These are phyloP conservation scores for Grigorovia jiainica DNA, from an alignment of 805 yeast genomes.

Conservation along the genomic window DNA sequence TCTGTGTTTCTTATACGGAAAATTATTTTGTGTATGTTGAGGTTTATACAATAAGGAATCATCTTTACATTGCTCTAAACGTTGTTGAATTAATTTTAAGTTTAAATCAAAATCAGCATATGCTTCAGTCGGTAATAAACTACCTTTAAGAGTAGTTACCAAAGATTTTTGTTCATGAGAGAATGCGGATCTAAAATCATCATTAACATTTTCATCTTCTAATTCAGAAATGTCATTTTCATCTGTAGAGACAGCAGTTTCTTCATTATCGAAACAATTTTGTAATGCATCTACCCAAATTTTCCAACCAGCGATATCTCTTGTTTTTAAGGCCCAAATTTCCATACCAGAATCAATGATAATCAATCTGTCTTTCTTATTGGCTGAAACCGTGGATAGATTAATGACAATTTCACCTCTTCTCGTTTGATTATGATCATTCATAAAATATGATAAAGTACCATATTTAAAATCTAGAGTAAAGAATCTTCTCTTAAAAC, in stretches of 20 bases:
- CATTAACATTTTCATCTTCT: not conserved
- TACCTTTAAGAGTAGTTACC: not conserved
- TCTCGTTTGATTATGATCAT: slow-evolving; percentile 54
- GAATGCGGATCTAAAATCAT: not conserved
- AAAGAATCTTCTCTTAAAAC: slow-evolving; percentile 78
- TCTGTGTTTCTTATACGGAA: not conserved
- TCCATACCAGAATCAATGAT: slow-evolving; percentile 92
- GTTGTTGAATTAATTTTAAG: slow-evolving; percentile 18
- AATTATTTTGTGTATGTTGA: not conserved
- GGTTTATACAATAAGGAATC: slow-evolving; percentile 18
- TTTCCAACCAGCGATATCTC: slow-evolving; percentile 53
- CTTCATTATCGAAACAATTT: slow-evolving; percentile 20
- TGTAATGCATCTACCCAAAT: slow-evolving; percentile 80
- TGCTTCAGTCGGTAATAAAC: slow-evolving; percentile 15
- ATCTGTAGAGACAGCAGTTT: not conserved
- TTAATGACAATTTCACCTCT: slow-evolving; percentile 89
- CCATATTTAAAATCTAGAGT: slow-evolving; percentile 75
- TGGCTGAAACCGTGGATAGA: slow-evolving; percentile 75
- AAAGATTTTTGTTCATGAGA: slow-evolving; percentile 1
- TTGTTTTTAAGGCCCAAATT: slow-evolving; percentile 78
- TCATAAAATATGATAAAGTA: slow-evolving; percentile 69
- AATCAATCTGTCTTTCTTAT: slow-evolving; percentile 54
- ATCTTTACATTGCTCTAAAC: slow-evolving; percentile 20
- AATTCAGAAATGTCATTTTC: not conserved
- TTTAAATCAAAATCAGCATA: slow-evolving; percentile 14